phyloP scores from a whole-genome alignment of 768 basidiomycete genomes.

The Psilocybe tampanensis region DNA sequence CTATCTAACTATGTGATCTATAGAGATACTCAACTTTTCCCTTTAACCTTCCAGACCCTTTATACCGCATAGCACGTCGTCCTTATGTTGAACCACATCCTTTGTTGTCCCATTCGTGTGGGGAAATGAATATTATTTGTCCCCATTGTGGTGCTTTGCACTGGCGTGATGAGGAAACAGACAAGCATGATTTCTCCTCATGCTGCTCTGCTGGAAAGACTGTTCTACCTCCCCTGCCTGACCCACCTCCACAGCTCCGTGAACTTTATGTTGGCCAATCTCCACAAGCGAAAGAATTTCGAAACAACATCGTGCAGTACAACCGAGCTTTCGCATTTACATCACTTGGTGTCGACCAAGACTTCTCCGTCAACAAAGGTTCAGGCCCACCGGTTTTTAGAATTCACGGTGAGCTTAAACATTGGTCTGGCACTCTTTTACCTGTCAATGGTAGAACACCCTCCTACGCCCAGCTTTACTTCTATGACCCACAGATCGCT shows the following conservation, averaged over 20 bases:
- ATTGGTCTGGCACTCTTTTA: slow-evolving; percentile 32
- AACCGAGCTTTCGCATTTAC: slow-evolving; percentile 41
- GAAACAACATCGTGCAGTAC: slow-evolving; percentile 41
- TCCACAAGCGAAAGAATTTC: slow-evolving; percentile 15
- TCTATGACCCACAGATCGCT: slow-evolving; percentile 35
- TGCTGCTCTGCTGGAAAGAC: neutral
- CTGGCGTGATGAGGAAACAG: neutral
- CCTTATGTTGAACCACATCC: neutral
- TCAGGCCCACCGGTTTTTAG: slow-evolving; percentile 28
- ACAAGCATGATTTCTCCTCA: neutral
- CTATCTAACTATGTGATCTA: too few species aligned
- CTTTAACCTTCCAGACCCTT: too few species aligned
- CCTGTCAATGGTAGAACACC: slow-evolving; percentile 17
- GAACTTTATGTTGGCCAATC: neutral
- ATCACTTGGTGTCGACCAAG: slow-evolving; percentile 31
- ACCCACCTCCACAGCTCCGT: neutral
- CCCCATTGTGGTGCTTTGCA: neutral
- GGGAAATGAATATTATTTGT: neutral
- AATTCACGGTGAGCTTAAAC: slow-evolving; percentile 36
- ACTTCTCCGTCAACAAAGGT: slow-evolving; percentile 23
- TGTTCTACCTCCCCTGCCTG: neutral
- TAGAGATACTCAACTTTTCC: too few species aligned
- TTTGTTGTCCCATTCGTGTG: neutral
- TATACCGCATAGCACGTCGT: neutral
- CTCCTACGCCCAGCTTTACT: slow-evolving; percentile 37